These are phyloP conservation scores for Hymenoscyphus albidus DNA, from an alignment of 2,329 filamentous ascomycete species.

Conservation along the genomic window DNA sequence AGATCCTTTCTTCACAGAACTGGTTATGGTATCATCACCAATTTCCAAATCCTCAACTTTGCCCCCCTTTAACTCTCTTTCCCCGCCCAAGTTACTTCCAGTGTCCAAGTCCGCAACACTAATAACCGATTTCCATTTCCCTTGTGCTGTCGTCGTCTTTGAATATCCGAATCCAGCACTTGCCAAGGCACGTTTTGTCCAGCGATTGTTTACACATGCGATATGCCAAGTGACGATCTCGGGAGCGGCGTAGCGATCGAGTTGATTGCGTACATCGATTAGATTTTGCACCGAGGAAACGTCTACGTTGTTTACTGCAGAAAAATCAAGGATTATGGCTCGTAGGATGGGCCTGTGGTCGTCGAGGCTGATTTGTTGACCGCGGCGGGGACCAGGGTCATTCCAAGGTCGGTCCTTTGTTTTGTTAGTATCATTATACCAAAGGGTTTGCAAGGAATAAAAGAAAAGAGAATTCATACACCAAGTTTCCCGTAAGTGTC, in stretches of 20 bases:
- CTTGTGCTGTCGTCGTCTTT: constrained; percentile 26
- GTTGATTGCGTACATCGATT: constrained; percentile 91
- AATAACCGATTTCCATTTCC: constrained; percentile 82
- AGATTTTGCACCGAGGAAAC: constrained; percentile 88
- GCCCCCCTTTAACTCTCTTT: constrained; percentile 55
- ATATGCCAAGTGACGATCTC: constrained; percentile 92
- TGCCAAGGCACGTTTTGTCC: constrained; percentile 87
- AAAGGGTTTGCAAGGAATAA: neutral
- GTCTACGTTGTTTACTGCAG: constrained; percentile 88
- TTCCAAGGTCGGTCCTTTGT: constrained; percentile 82
- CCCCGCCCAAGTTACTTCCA: constrained; percentile 62
- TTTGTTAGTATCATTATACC: neutral
- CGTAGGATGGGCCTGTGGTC: constrained; percentile 66
- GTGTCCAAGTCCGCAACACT: constrained; percentile 84
- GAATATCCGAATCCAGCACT: constrained; percentile 88
- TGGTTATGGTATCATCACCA: constrained; percentile 26
- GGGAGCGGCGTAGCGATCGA: constrained; percentile 79
- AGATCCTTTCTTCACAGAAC: constrained; percentile 18
- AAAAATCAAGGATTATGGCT: constrained; percentile 92
- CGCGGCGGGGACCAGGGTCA: constrained; percentile 70
- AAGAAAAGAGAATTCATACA: constrained; percentile 31
- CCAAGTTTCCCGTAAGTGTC: constrained; percentile 57
- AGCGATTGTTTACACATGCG: constrained; percentile 87
- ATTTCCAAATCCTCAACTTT: neutral
- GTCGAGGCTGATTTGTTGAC: constrained; percentile 45